A percentile compares a stretch with the other conserved stretches of the same genome.
Evolutionary conservation across 768 basidiomycete species (phyloP).

Genomic region (Rhodotorula taiwanensis): DNA sequence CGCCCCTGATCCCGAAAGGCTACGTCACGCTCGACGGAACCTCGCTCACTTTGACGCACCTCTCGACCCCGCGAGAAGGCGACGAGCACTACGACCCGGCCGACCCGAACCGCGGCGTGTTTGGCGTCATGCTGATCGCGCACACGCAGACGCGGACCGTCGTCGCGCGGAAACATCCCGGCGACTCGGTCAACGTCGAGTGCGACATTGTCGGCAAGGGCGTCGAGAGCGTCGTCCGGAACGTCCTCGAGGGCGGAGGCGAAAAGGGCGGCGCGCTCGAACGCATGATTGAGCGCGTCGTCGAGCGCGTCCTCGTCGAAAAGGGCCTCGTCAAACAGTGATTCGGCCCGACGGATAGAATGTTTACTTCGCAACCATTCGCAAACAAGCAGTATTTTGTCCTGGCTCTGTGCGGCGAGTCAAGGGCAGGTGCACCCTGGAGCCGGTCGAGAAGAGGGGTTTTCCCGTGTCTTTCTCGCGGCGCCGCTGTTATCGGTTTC

Average conservation of each 20-base stretch:
- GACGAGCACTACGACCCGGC: conserved; percentile 36
- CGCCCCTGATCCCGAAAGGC: conserved; percentile 77
- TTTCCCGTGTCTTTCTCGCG: no score
- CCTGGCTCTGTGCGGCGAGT: no score
- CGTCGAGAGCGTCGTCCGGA: conserved; percentile 69
- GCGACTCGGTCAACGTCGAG: conserved; percentile 85
- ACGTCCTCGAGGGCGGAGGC: conserved; percentile 36
- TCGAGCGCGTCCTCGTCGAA: conserved; percentile 27
- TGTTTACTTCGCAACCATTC: no score
- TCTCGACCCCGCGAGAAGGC: conserved; percentile 53
- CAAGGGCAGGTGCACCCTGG: no score
- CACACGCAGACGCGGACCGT: conserved; percentile 88
- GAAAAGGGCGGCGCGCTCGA: conserved; percentile 40
- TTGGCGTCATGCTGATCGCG: conserved; percentile 89
- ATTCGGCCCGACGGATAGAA: no score
- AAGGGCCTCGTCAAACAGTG: conserved; percentile 26
- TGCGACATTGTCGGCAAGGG: conserved; percentile 93
- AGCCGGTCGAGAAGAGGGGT: no score
- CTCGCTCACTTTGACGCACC: conserved; percentile 79
- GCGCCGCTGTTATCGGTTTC: no score
- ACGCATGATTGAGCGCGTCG: conserved; percentile 39
- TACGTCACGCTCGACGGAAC: conserved; percentile 91
- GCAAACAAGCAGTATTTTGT: no score
- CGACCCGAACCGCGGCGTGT: conserved; percentile 47
- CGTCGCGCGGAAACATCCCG: conserved; percentile 64